Evolutionary conservation across 208 protist species (phyloP), one percentile per base, ranked within the genome.

Genomic region (Acanthamoeba castellanii): DNA sequence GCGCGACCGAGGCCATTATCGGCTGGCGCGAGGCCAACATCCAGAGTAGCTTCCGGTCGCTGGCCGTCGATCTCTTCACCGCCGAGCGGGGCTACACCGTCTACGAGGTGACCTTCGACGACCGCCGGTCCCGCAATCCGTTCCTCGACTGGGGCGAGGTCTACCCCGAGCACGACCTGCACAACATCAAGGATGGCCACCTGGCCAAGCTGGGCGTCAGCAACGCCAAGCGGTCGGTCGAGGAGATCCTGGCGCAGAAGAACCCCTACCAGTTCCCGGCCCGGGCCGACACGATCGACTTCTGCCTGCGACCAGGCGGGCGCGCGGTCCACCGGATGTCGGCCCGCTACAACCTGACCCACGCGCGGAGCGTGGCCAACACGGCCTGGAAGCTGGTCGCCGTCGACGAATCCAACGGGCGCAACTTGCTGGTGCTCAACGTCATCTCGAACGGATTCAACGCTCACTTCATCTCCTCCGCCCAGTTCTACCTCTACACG

Each of bases 371-470:
- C 45, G 25, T 16, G 6, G 13, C 76, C 8, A 42, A 52, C 76
- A 30, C 42, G 42, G 45, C 22, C 5, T 84, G 76, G 76, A 42
- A 42, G 76, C 20, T 84, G 34, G 42, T 55, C 16, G 76, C 76
- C 20, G 22, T 84, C 30, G 66, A 74, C 30, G 66, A 32, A 14
- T 18, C 27, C 72, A 82, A 47, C 20, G 42, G 45, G 18, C 22
- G 45, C 25, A 52, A 84, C 45, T 14, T 84, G 20, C 45, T 84
- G 18, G 76, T 84, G 76, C 76, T 84, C 22, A 45, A 84, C 76
- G 45, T 84, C 25, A 27, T 84, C 37, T 32, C 76, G 76, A 45
- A 25, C 6, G 30, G 42, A 14, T 20, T 20, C 5, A 27, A 42
- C 76, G 76, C 25, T 4, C 76, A 84, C 76, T 84, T n/a, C 42